Conservation (phyloP, 2,329 filamentous ascomycete genomes). For the Fusarium veterinarium region DNA sequence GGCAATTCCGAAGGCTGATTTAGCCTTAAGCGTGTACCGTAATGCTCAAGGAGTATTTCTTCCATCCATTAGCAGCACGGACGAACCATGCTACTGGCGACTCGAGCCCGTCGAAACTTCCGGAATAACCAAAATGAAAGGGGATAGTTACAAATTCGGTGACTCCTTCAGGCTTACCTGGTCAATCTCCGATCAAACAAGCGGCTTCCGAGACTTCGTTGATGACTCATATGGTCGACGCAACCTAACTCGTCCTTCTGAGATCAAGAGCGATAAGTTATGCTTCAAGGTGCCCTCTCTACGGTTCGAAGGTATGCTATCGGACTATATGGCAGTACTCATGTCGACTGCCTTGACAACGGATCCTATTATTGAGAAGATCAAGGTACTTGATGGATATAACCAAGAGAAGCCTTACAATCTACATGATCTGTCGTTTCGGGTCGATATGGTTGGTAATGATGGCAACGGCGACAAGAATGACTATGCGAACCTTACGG, state of each 20-base stretch:
- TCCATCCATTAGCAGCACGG: accelerated
- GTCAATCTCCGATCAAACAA: neutral
- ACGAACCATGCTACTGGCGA: neutral
- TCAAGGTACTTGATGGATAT: accelerated
- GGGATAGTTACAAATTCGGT: neutral
- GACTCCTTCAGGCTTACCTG: neutral
- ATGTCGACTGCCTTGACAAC: neutral
- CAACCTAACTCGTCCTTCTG: neutral
- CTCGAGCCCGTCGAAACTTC: accelerated
- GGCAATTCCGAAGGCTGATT: accelerated
- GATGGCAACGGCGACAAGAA: accelerated
- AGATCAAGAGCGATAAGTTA: accelerated
- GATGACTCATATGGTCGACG: neutral
- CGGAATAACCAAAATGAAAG: accelerated
- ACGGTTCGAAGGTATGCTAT: accelerated
- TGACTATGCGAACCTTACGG: accelerated
- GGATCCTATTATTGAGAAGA: neutral
- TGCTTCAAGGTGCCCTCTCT: neutral
- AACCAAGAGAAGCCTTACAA: accelerated
- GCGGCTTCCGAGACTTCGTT: neutral
- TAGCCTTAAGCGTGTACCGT: accelerated
- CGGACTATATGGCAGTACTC: accelerated
- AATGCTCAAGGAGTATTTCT: neutral
- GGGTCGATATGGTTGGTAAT: neutral
- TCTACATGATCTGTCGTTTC: neutral